A percentile compares a stretch with the other conserved stretches of the same genome.
Evolutionary conservation across 306 rosid species (phyloP).

Genomic region (Myrica gale): DNA sequence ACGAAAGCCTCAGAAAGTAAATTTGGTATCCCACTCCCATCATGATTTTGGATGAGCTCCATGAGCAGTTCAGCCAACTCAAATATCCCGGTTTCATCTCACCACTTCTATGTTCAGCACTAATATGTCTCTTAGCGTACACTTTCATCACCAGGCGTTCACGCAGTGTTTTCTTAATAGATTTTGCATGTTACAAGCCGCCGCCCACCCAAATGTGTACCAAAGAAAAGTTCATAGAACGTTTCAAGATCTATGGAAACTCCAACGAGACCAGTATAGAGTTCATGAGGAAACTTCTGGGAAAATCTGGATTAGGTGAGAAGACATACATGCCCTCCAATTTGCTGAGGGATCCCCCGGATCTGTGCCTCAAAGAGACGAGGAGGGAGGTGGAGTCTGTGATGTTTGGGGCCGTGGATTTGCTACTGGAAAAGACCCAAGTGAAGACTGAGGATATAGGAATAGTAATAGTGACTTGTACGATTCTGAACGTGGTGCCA

Average conservation of each 20-base stretch:
- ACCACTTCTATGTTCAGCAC: neutral
- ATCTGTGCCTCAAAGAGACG: neutral
- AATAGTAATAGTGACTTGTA: neutral
- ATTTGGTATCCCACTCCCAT: too few relatives aligned
- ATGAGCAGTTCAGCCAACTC: neutral
- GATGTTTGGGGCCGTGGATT: neutral
- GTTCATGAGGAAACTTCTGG: neutral
- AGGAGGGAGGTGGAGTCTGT: neutral
- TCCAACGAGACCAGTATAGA: neutral
- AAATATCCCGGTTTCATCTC: neutral
- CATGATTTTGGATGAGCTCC: neutral
- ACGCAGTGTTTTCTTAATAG: neutral
- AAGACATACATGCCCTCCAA: neutral
- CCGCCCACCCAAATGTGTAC: neutral
- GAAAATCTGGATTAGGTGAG: neutral
- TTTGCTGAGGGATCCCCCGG: neutral
- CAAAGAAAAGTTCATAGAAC: conserved; percentile 1
- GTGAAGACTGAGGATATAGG: neutral
- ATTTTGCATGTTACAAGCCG: conserved; percentile 5
- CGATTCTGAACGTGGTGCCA: neutral
- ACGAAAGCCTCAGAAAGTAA: too few relatives aligned
- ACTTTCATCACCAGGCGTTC: neutral
- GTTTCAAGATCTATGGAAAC: neutral
- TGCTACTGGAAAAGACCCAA: neutral
- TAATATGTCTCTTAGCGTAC: neutral